Evolutionary conservation across 768 basidiomycete species (phyloP), one percentile per base, ranked within the genome.

Genomic region (Tylopilus plumbeoviolaceoides): DNA sequence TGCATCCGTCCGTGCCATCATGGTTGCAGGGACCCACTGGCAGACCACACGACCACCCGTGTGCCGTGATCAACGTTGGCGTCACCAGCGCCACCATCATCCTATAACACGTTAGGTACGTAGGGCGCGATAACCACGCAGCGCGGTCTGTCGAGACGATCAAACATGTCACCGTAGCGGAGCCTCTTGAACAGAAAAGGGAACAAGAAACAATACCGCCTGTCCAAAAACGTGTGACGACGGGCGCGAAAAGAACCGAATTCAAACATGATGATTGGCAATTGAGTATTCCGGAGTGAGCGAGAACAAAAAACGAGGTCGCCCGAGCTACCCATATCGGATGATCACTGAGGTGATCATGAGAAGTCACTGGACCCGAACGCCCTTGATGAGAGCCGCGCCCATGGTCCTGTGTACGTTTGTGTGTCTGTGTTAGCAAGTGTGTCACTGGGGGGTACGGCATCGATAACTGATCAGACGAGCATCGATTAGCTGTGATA

Each of bases 401-500:
- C 17, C 25, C 30, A 27, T 9, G 45, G 27, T 7, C 27, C 31
- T 49, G 45, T 47, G 38, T 54, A 17, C 41, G 11, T 23, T 31
- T 51, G 44, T 61, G 2, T 52, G 40, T 25, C 1, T 23, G 23
- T 48, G n/a, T 47, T 57, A 47, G n/a, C 25, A 3, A 5, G 14
- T 41, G 46, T 33, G 15, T 7, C 33, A 33, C 35, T 36, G 17
- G 35, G 30, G 30, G 7, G 25, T n/a, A 11, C 3, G 42, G 4
- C 10, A 7, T 33, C 20, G 36, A 4, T 10, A 50, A 15, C 2
- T 15, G 14, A 15, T 15, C 21, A n/a, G 33, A 50, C 1, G 42
- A 21, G 44, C 28, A 12, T 8, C 41, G 59, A 59, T 59, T 48
- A 60, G 7, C 59, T 60, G 35, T 40, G 61, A 63, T 63, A 59